Evolutionary conservation across 495 filamentous ascomycete genomes (phyloP), one percentile per base, ranked within the genome.

Genomic region (Astrothelium macrocarpum): DNA sequence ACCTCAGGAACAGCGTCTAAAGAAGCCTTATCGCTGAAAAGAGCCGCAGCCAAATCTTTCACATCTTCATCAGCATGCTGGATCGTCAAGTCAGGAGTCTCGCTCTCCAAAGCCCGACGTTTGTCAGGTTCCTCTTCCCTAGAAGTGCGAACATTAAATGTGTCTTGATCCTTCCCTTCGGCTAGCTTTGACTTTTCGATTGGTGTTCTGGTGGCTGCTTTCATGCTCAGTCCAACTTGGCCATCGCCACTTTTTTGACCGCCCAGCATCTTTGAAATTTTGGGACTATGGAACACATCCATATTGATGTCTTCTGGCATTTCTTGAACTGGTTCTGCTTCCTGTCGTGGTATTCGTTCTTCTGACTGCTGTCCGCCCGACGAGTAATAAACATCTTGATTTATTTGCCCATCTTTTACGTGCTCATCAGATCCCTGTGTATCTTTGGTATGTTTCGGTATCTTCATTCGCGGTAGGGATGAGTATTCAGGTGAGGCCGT

Each of bases 391-490:
- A 88, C 70, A 64, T 82, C 81, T 32, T 80, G 78, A 68, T 89
- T 87, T 42, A 87, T 75, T 1, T 75, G 69, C 53, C 76, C 72
- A 46, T 75, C 68, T 42, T 69, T 32, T 31, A 76, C 67, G 65
- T 72, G 61, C 32, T 70, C 67, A 34, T 73, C 65, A 32, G 70
- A 73, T 31, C 66, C 67, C 69, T 85, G 82, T 14, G 62, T 71
- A 46, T 78, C 71, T 61, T 78, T 80, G 0, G 78, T 73, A 59
- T 77, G 71, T 63, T 83, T 78, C 0, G 86, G 87, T 53, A 89
- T 70, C 68, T 86, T 87, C 16, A 81, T 75, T 62, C 79, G 72
- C 18, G 86, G 85, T 29, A 84, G 70, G 18, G 81, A 80, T 9
- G 84, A 87, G 10, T 79, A 64, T 5, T 80, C 77, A 3, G 80